Conservation (phyloP, 495 filamentous ascomycete genomes). For the Glutinoglossum americanum region DNA sequence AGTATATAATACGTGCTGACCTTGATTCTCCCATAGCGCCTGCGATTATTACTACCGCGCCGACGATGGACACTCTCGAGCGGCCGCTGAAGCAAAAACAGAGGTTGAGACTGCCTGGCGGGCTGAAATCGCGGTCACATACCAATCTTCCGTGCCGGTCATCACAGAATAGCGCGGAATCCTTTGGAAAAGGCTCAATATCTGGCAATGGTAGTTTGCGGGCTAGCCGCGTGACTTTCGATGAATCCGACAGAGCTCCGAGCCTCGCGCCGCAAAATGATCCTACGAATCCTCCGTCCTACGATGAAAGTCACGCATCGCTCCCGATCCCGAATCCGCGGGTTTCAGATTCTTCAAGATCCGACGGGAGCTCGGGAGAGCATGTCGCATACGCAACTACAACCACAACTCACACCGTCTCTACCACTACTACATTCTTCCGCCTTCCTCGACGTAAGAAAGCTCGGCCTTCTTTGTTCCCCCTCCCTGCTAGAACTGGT, state of each 20-base stretch:
- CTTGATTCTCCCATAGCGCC: constrained; percentile 33
- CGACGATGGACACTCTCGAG: constrained; percentile 42
- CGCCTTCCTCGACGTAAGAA: constrained; percentile 63
- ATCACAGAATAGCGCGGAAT: background rate
- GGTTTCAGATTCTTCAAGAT: constrained; percentile 79
- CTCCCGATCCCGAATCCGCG: constrained; percentile 47
- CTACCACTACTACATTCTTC: constrained; percentile 43
- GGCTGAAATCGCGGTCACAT: constrained; percentile 11
- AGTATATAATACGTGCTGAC: constrained; percentile 5
- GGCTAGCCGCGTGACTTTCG: constrained; percentile 34
- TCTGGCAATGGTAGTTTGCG: constrained; percentile 22
- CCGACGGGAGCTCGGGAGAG: constrained; percentile 69
- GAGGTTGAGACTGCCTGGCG: constrained; percentile 24
- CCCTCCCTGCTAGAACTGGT: constrained; percentile 48
- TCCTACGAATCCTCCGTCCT: constrained; percentile 32
- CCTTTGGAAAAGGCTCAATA: constrained; percentile 3
- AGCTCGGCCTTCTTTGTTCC: constrained; percentile 69
- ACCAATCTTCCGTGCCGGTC: background rate
- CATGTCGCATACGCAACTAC: constrained; percentile 40
- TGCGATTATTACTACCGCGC: constrained; percentile 82
- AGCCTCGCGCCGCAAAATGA: constrained; percentile 21
- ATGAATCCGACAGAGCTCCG: constrained; percentile 41
- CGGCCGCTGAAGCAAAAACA: constrained; percentile 30
- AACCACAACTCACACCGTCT: constrained; percentile 40
- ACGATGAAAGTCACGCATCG: constrained; percentile 43